phyloP scores from a whole-genome alignment of 345 rosid genomes.

The Cardamine resedifolia region DNA sequence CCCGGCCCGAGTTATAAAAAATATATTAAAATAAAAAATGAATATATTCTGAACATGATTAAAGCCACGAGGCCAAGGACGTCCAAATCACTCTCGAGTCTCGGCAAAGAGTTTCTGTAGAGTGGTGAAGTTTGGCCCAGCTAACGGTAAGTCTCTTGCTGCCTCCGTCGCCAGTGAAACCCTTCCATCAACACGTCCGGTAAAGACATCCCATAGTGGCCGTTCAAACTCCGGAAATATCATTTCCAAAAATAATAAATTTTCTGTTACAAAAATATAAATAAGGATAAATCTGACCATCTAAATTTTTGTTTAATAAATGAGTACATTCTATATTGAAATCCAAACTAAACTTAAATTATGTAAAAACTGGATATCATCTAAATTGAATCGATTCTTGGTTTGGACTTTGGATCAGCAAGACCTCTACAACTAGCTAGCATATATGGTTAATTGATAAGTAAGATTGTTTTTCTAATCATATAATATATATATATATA shows the following conservation, averaged over 20 bases:
- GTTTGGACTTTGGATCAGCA: background rate
- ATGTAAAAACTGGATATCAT: background rate
- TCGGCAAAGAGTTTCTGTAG: slow-evolving; percentile 39
- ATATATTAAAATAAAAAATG: no score
- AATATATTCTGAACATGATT: slow-evolving; percentile 44
- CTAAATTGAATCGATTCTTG: background rate
- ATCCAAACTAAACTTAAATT: background rate
- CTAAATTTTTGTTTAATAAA: background rate
- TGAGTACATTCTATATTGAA: no score
- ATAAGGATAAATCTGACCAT: background rate
- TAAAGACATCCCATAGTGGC: slow-evolving; percentile 52
- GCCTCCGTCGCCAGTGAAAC: slow-evolving; percentile 50
- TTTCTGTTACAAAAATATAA: no score
- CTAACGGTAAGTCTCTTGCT: slow-evolving; percentile 48
- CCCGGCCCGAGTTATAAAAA: no score
- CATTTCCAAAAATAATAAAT: background rate
- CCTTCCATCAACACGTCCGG: slow-evolving; percentile 64
- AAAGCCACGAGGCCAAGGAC: slow-evolving; percentile 52
- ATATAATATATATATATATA: no score
- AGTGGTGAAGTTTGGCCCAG: slow-evolving; percentile 43
- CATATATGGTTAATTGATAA: background rate
- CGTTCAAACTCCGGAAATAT: slow-evolving; percentile 1
- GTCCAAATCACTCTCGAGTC: slow-evolving; percentile 44
- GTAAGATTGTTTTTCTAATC: background rate
- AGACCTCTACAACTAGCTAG: background rate